Base-by-base conservation (phyloP, 176 grass and related monocot genomes). In the Themeda triandra region DNA sequence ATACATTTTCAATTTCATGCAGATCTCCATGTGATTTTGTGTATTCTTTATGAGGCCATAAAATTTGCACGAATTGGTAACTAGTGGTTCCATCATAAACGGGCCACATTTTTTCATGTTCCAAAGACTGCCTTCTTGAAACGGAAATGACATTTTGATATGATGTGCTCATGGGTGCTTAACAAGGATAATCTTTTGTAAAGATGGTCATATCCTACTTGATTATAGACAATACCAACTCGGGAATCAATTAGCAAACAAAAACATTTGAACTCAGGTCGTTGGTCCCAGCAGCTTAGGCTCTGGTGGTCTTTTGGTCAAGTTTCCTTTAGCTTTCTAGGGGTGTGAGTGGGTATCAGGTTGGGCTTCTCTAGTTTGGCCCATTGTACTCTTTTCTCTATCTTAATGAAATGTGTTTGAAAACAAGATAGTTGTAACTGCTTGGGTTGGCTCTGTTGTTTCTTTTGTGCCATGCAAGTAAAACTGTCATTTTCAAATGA, bases 391-490 rank as follows among this genome's bases (percentile, higher is more conserved):
- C 19, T 8, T 56, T 58, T 58, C 54, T 58, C 54, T 24, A 58
- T 58, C 23, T 58, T 58, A 58, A 58, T 23, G 7, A 24, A 58
- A 56, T 56, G 51, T 62, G 76, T 53, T 53, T 53, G 49, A 23
- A 56, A 56, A 56, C 19, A 56, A 56, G 23, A 56, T 23, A 56
- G 18, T 6, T 8, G 7, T 23, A 23, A 56, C 7, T n/a, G 54
- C 23, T n/a, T 27, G 80, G 81, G 48, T 79, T 59, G 67, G 51
- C 48, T 86, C 51, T 81, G 37, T 66, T 87, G 24, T 83, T 36
- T 77, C 28, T 60, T 86, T n/a, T 81, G 71, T 93, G 54, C 33
- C 56, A 18, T 75, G 78, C 66, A 73, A 86, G 79, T 83, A 42
- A 80, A 60, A 77, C 53, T 80, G 29, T 88, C 40, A 80, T 82